Base-by-base conservation (phyloP, 2,329 filamentous ascomycete genomes). In the Raffaelea albimanens region DNA sequence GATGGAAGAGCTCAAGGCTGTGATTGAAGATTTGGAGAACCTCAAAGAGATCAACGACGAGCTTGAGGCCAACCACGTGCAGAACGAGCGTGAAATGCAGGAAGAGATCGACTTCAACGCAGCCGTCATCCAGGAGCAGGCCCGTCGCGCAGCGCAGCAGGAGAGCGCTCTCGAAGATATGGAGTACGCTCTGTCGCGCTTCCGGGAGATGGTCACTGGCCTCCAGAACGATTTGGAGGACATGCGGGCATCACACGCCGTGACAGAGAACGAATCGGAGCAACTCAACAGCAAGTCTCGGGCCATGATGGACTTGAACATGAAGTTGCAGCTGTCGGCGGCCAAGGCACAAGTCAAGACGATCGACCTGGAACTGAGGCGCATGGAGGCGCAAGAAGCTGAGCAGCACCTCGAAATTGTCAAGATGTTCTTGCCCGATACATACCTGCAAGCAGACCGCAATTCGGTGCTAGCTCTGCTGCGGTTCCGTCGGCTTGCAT, bases 261-360 rank as follows among this genome's bases (percentile, higher is more conserved):
- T 97, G 56, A 94, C 89, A 1, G 93, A 97, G 63, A 84, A 84
- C 16, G 90, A 97, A 63, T 89, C 91, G 1, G 89, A 90, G 61
- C 88, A 97, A 63, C 78, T 97, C 47, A 90, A 83, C 54, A 86
- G 80, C 57, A 85, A 88, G 52, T 95, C 91, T 40, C 81, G 89
- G 53, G 89, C 91, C 46, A 95, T 98, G 84, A 86, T 95, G 79
- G 91, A 98, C 59, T 76, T 98, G 41, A 97, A 97, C 64, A 79
- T 91, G 76, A 94, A 95, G 67, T 76, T 98, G 40, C 91, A 95
- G 60, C 78, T 86, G 48, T 94, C 89, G 13, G 89, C 89, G 11
- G 79, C 88, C 38, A 95, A 95, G 69, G 85, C 91, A 3, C 91
- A 95, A 63, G 83, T 87, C 59, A 97, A 95, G 69, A 89, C 89